phyloP scores from a whole-genome alignment of 257 asterid genomes.

The Fraxinus quadrangulata region DNA sequence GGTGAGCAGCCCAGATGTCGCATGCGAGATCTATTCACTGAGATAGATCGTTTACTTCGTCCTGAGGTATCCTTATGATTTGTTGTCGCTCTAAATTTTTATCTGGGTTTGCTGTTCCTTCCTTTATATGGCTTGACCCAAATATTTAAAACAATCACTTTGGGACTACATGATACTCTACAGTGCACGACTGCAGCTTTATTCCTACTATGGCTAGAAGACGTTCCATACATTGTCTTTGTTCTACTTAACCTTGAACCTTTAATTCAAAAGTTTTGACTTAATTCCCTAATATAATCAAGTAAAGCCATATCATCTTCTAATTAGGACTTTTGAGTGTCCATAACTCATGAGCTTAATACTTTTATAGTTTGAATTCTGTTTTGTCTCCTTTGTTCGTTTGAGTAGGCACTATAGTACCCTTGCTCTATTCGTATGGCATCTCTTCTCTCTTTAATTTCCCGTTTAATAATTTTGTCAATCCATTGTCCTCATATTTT shows the following conservation, averaged over 20 bases:
- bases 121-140: not conserved
- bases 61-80: slow-evolving; percentile 73
- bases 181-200: not conserved
- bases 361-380: not conserved
- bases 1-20: slow-evolving; percentile 77
- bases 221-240: not conserved
- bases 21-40: slow-evolving; percentile 69
- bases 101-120: slow-evolving; percentile 3
- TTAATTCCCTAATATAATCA: not conserved
- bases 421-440: not conserved
- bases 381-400: not conserved
- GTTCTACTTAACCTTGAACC: not conserved
- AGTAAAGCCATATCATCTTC: not conserved
- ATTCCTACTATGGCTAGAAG: not conserved
- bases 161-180: not conserved
- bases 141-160: not conserved
- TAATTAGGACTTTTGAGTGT: too few species aligned
- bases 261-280: not conserved
- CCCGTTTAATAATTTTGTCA: not conserved
- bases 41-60: slow-evolving; percentile 96
- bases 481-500: not conserved
- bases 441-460: not conserved
- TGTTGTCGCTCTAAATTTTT: not conserved
- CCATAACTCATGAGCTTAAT: too few species aligned
- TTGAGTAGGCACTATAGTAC: not conserved